phyloP scores from a whole-genome alignment of 2,329 filamentous ascomycete species.

The Cladosporium sp. region DNA sequence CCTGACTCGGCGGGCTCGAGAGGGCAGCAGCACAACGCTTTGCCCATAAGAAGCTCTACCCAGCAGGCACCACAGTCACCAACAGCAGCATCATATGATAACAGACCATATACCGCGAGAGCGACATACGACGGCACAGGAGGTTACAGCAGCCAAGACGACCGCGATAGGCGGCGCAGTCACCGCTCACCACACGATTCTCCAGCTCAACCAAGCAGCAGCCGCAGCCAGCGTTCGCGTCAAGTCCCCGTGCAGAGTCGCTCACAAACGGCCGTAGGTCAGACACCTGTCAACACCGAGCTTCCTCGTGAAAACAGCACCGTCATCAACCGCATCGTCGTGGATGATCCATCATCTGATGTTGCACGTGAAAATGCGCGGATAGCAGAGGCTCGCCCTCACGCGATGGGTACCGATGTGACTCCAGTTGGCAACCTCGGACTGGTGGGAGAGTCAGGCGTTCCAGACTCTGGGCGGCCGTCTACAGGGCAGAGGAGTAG shows the following conservation, averaged over 20 bases:
- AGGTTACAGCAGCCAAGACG: slow-evolving; percentile 39
- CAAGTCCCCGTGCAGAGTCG: slow-evolving; percentile 39
- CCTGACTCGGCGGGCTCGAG: slow-evolving; percentile 22
- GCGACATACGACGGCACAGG: slow-evolving; percentile 33
- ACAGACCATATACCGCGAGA: slow-evolving; percentile 22
- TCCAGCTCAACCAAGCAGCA: slow-evolving; percentile 40
- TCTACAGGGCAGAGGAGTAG: slow-evolving; percentile 39
- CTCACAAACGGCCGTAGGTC: slow-evolving; percentile 48
- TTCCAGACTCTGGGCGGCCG: slow-evolving; percentile 40
- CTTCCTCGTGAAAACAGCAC: slow-evolving; percentile 74
- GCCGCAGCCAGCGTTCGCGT: slow-evolving; percentile 36
- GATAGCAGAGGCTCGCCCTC: slow-evolving; percentile 55
- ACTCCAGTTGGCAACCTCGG: slow-evolving; percentile 46
- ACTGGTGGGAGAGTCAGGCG: slow-evolving; percentile 47
- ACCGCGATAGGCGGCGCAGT: slow-evolving; percentile 28
- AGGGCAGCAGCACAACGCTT: slow-evolving; percentile 18
- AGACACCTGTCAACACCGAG: slow-evolving; percentile 48
- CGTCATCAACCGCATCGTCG: slow-evolving; percentile 70
- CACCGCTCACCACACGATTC: slow-evolving; percentile 45
- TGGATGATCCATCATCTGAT: slow-evolving; percentile 72
- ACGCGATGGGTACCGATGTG: slow-evolving; percentile 39
- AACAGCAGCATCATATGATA: slow-evolving; percentile 23
- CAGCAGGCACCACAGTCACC: slow-evolving; percentile 18
- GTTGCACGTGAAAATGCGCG: slow-evolving; percentile 68
- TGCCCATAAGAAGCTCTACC: slow-evolving; percentile 25